phyloP scores from a whole-genome alignment of 163 green algal species.

The Chlamydomonas reinhardtii region DNA sequence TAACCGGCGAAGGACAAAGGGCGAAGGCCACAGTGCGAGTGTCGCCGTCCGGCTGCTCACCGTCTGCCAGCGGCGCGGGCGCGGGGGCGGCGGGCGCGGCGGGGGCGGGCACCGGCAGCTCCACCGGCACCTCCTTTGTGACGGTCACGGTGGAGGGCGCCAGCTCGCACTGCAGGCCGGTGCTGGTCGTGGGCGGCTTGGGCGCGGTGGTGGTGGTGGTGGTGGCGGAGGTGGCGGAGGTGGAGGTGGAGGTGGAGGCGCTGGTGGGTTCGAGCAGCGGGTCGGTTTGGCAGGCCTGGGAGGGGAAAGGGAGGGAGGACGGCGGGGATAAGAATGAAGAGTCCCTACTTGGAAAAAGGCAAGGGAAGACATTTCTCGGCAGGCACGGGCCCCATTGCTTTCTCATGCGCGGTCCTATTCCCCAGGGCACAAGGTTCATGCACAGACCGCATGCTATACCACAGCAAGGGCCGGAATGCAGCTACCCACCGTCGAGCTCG shows the following conservation, averaged over 20 bases:
- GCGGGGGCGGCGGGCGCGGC: neutral
- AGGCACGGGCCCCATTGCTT: too few relatives aligned
- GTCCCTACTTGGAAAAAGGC: too few relatives aligned
- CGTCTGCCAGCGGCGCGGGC: too few relatives aligned
- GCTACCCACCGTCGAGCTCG: too few relatives aligned
- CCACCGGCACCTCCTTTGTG: neutral
- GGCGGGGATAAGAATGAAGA: neutral
- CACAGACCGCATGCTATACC: too few relatives aligned
- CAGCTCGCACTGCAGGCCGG: conserved; percentile 33
- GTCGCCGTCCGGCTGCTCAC: neutral
- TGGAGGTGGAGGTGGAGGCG: neutral
- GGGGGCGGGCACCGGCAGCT: neutral
- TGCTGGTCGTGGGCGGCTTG: too few relatives aligned
- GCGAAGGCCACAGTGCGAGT: too few relatives aligned
- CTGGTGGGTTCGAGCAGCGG: neutral
- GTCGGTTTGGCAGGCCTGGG: neutral
- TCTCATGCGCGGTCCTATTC: too few relatives aligned
- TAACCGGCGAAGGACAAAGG: too few relatives aligned
- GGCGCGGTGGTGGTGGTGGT: too few relatives aligned
- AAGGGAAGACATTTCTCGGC: too few relatives aligned
- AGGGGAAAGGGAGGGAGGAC: neutral
- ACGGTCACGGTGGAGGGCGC: conserved; percentile 5
- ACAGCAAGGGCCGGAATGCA: neutral
- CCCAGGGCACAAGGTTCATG: too few relatives aligned
- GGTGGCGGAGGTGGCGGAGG: neutral